Base-by-base conservation (phyloP, 768 basidiomycete species). In the Auriculariales sp. region DNA sequence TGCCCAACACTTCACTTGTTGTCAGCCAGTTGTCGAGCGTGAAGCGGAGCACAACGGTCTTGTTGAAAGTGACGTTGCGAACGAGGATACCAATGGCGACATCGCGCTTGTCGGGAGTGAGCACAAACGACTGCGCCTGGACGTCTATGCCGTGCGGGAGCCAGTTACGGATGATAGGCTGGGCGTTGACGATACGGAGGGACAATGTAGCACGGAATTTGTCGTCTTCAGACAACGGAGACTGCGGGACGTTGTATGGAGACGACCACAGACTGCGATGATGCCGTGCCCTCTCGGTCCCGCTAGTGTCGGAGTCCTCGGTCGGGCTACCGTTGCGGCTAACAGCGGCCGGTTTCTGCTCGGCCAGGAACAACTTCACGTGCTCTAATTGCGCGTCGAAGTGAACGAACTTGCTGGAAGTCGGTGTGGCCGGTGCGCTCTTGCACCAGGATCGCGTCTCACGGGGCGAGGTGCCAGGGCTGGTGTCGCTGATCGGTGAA, bases 11-110 rank as follows among this genome's bases (percentile, higher is more conserved):
- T 64, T 98, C 94, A 63, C 83, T 86, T 51, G 89, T 93, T 39
- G 94, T 99, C 64, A 91, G 89, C 94, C 94, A 98, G 56, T 71
- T 73, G 61, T 98, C 94, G 57, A 93, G 75, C 1, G 94, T 97
- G 64, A 95, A 98, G 25, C 94, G 78, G 19, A 91, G 77, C 4
- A 80, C 83, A 47, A 98, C 72, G 71, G 77, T 77, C 67, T 97
- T 98, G 58, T 83, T 72, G 66, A 79, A 98, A 6, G 89, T 78
- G 47, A 97, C 61, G 62, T 98, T 97, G 57, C 79, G 74, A 51
- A 94, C 86, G 45, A 79, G 77, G 39, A 90, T 74, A 33, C 69
- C 70, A 7, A 44, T 25, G 19, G 6, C 7, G 14, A 44, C 39
- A 24, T 44, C 39, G 24, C 39, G 39, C 39, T 44, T 44, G 39